Evolutionary conservation across 805 yeast species (phyloP).

Genomic region (Dipodascus albidus): DNA sequence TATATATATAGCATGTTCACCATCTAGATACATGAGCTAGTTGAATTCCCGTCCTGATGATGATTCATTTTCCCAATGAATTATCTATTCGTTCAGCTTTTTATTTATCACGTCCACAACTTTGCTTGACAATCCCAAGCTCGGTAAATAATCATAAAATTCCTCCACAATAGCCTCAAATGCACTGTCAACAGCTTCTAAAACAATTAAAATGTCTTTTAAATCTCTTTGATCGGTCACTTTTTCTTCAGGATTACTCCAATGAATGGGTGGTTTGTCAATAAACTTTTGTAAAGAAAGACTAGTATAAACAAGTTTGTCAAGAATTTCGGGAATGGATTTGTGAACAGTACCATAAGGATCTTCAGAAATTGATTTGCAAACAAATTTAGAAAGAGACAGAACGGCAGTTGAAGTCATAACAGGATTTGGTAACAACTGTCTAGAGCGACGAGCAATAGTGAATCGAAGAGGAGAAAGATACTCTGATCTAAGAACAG

Average conservation of each 20-base stretch:
- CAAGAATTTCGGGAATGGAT: conserved; percentile 26
- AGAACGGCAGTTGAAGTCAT: conserved; percentile 21
- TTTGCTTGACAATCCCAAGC: conserved; percentile 21
- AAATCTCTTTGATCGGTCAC: conserved; percentile 1
- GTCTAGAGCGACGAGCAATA: conserved; percentile 17
- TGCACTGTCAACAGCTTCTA: conserved; percentile 11
- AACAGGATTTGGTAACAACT: conserved; percentile 18
- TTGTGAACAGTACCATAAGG: conserved; percentile 30
- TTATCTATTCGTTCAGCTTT: not conserved
- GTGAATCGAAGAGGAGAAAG: conserved; percentile 23
- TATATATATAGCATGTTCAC: no score
- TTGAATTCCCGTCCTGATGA: no score
- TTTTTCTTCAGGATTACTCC: conserved; percentile 21
- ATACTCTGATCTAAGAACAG: not conserved
- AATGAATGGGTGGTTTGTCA: conserved; percentile 22
- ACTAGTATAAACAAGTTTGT: conserved; percentile 17
- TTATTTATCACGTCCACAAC: conserved; percentile 15
- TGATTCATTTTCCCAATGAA: no score
- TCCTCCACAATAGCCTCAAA: conserved; percentile 14
- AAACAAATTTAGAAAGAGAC: conserved; percentile 23
- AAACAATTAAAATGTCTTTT: conserved; percentile 7
- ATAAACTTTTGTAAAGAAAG: conserved; percentile 16
- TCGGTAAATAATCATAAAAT: conserved; percentile 17
- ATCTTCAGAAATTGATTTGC: conserved; percentile 27
- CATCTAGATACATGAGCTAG: no score